Evolutionary conservation across 495 filamentous ascomycete species (phyloP).

Genomic region (Penicillium taxi): DNA sequence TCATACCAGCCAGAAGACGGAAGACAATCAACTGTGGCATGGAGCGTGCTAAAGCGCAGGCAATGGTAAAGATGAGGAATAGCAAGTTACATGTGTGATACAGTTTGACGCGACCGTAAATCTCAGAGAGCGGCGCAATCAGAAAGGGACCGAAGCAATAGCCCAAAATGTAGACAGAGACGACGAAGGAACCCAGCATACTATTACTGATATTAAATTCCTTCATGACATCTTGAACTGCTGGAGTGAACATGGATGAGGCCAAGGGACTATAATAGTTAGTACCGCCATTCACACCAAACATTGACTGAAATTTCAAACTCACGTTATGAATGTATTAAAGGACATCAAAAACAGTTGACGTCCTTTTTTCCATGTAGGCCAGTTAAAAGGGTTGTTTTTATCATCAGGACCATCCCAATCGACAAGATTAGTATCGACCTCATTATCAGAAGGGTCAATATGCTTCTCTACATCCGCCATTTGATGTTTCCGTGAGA

Average conservation of each 20-base stretch:
- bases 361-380: constrained; percentile 37
- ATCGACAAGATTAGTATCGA: constrained; percentile 28
- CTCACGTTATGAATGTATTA: constrained; percentile 50
- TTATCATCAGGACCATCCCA: constrained; percentile 50
- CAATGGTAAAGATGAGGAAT: constrained; percentile 40
- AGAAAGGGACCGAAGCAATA: constrained; percentile 29
- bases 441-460: neutral
- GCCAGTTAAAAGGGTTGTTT: constrained; percentile 56
- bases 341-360: constrained; percentile 41
- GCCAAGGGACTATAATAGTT: constrained; percentile 36
- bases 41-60: constrained; percentile 34
- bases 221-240: constrained; percentile 42
- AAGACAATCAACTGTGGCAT: constrained; percentile 40
- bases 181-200: constrained; percentile 28
- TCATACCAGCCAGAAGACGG: constrained; percentile 37
- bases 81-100: constrained; percentile 36
- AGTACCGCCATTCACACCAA: neutral
- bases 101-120: constrained; percentile 36
- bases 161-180: constrained; percentile 38
- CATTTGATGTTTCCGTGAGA: too few relatives aligned
- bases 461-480: too few relatives aligned
- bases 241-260: constrained; percentile 59
- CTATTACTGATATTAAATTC: constrained; percentile 42
- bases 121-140: constrained; percentile 37
- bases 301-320: neutral